These are phyloP conservation scores for Aspergillus brasiliensis DNA, from an alignment of 2,329 filamentous ascomycete species.

Conservation along the genomic window DNA sequence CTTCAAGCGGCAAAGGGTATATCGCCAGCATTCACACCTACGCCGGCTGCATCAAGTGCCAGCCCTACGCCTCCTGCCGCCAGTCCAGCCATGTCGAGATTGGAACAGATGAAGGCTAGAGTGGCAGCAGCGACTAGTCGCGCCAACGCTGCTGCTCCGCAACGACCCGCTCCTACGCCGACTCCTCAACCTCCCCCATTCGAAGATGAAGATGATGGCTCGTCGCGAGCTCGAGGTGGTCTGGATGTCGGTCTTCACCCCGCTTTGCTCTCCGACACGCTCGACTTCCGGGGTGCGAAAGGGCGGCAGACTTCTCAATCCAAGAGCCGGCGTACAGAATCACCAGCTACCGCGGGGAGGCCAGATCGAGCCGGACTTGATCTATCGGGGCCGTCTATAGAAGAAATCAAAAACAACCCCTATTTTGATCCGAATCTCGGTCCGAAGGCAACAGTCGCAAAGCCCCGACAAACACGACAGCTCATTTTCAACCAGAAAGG, in stretches of 20 bases:
- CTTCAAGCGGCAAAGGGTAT: conserved; percentile 43
- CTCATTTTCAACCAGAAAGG: conserved; percentile 92
- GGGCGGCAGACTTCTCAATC: conserved; percentile 49
- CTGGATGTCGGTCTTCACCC: conserved; percentile 77
- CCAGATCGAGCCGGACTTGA: conserved; percentile 55
- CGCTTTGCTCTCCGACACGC: conserved; percentile 61
- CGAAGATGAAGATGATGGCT: conserved; percentile 55
- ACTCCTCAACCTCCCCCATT: conserved; percentile 40
- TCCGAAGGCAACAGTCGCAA: conserved; percentile 59
- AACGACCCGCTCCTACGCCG: conserved; percentile 41
- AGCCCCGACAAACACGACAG: conserved; percentile 70
- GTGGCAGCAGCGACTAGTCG: conserved; percentile 72
- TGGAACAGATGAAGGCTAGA: conserved; percentile 77
- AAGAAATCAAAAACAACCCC: conserved; percentile 69
- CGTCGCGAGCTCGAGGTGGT: conserved; percentile 62
- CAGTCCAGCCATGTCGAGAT: conserved; percentile 59
- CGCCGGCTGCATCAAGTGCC: conserved; percentile 37
- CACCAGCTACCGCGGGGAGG: conserved; percentile 39
- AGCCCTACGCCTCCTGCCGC: conserved; percentile 36
- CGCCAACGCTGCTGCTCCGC: conserved; percentile 44
- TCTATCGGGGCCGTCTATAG: conserved; percentile 58
- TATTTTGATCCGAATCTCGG: conserved; percentile 75
- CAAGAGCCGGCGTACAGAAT: conserved; percentile 57
- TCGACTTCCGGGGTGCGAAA: conserved; percentile 47
- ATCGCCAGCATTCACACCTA: conserved; percentile 17